Conservation (phyloP, 2,329 filamentous ascomycete species). For the Diaporthe sp. region DNA sequence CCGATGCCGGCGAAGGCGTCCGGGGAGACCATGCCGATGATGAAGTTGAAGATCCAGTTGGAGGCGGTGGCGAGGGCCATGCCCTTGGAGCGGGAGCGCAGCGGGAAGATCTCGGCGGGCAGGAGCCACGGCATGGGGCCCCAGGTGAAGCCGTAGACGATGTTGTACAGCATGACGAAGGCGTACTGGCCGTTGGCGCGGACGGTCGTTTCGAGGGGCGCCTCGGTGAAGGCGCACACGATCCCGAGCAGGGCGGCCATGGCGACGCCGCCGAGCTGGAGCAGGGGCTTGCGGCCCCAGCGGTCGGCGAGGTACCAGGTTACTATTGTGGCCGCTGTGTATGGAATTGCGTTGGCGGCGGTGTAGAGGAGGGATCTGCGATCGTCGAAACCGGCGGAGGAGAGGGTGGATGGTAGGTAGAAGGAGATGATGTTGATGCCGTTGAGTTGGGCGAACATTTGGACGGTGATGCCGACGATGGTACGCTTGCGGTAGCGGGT, state of each 20-base stretch:
- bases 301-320: conserved; percentile 56
- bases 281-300: conserved; percentile 56
- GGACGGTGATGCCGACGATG: conserved; percentile 55
- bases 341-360: conserved; percentile 55
- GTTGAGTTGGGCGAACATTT: conserved; percentile 57
- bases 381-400: conserved; percentile 53
- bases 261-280: conserved; percentile 45
- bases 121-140: conserved; percentile 53
- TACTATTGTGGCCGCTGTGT: conserved; percentile 54
- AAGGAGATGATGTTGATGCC: conserved; percentile 59
- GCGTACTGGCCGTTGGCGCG: conserved; percentile 54
- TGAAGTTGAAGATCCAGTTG: conserved; percentile 75
- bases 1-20: conserved; percentile 54
- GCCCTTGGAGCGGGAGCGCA: conserved; percentile 72
- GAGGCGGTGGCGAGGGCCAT: conserved; percentile 70
- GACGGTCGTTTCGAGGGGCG: conserved; percentile 46
- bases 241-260: conserved; percentile 53
- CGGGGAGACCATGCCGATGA: conserved; percentile 60
- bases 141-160: conserved; percentile 54
- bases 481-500: conserved; percentile 57
- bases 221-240: conserved; percentile 55
- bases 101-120: conserved; percentile 72
- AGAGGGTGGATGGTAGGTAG: conserved; percentile 54
- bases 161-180: conserved; percentile 56
- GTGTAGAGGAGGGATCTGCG: conserved; percentile 55